Conservation (phyloP, 1,139 yeast species). For the Torulaspora pretoriensis region DNA sequence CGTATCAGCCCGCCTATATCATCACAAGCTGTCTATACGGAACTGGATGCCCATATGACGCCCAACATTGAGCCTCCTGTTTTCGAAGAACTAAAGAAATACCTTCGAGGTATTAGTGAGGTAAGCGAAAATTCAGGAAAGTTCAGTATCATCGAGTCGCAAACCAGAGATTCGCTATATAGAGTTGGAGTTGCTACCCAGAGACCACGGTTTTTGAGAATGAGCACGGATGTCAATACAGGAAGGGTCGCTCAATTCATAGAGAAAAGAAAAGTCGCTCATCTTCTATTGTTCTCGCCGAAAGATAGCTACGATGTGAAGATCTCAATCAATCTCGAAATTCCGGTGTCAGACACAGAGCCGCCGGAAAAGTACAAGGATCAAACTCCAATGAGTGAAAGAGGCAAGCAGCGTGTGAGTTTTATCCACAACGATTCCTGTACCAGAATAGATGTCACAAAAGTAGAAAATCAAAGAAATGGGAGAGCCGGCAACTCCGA, state of each 20-base stretch:
- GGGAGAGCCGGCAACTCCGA: slow-evolving; percentile 39
- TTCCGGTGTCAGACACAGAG: slow-evolving; percentile 54
- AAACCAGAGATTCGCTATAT: slow-evolving; percentile 40
- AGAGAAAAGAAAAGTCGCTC: slow-evolving; percentile 67
- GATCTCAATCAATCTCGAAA: slow-evolving; percentile 69
- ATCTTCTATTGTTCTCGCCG: slow-evolving; percentile 68
- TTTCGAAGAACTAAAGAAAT: slow-evolving; percentile 55
- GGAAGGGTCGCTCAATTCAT: slow-evolving; percentile 65
- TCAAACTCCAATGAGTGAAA: slow-evolving; percentile 48
- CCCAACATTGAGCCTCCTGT: slow-evolving; percentile 69
- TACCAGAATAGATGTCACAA: slow-evolving; percentile 66
- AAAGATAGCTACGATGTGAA: slow-evolving; percentile 74
- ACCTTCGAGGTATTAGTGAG: slow-evolving; percentile 53
- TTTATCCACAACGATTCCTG: slow-evolving; percentile 65
- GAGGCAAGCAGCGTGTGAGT: slow-evolving; percentile 62
- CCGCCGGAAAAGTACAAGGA: slow-evolving; percentile 49
- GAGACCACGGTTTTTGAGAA: slow-evolving; percentile 58
- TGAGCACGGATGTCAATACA: slow-evolving; percentile 63
- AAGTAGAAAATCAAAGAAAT: slow-evolving; percentile 49
- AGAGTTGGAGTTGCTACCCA: slow-evolving; percentile 39
- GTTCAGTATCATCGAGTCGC: slow-evolving; percentile 40
- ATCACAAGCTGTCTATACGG: slow-evolving; percentile 64
- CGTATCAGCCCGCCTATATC: slow-evolving; percentile 68
- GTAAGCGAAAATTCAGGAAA: slow-evolving; percentile 43
- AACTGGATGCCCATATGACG: slow-evolving; percentile 57